These are phyloP conservation scores for Colletotrichum sp. DNA, from an alignment of 2,329 filamentous ascomycete species.

Conservation along the genomic window DNA sequence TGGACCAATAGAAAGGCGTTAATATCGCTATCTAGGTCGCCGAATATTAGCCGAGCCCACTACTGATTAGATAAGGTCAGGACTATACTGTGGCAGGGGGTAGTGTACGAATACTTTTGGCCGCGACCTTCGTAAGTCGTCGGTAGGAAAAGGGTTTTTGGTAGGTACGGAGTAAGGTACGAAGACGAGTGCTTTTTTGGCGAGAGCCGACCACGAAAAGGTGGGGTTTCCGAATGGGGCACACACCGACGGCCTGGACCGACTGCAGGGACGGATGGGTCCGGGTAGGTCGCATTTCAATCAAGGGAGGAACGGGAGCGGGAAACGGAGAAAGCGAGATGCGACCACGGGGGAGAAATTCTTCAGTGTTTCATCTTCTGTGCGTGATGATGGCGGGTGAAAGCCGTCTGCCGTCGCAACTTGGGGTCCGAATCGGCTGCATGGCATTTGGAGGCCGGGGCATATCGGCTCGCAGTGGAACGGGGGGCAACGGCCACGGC, in stretches of 20 bases:
- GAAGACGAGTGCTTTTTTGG: not conserved
- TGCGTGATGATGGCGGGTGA: not conserved
- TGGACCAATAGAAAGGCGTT: no score
- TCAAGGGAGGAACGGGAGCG: conserved; percentile 2
- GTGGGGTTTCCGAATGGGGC: conserved; percentile 1
- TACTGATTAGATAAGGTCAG: no score
- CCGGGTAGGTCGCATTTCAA: not conserved
- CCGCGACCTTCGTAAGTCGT: no score
- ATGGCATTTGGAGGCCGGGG: not conserved
- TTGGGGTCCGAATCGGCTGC: conserved; percentile 13
- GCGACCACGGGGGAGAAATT: conserved; percentile 3
- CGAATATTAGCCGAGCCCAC: no score
- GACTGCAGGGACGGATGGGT: conserved; percentile 15
- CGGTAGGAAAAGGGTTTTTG: not conserved
- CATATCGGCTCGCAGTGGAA: conserved; percentile 8
- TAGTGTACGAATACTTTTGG: no score
- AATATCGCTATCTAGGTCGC: no score
- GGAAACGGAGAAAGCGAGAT: conserved; percentile 9
- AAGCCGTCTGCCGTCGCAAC: not conserved
- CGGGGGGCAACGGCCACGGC: not conserved
- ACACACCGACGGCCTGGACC: conserved; percentile 18
- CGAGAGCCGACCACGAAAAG: not conserved
- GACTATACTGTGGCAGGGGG: no score
- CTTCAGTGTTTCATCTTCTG: conserved; percentile 21
- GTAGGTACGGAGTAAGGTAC: no score